Evolutionary conservation across 495 filamentous ascomycete species (phyloP).

Genomic region (Penicillium coffeae): DNA sequence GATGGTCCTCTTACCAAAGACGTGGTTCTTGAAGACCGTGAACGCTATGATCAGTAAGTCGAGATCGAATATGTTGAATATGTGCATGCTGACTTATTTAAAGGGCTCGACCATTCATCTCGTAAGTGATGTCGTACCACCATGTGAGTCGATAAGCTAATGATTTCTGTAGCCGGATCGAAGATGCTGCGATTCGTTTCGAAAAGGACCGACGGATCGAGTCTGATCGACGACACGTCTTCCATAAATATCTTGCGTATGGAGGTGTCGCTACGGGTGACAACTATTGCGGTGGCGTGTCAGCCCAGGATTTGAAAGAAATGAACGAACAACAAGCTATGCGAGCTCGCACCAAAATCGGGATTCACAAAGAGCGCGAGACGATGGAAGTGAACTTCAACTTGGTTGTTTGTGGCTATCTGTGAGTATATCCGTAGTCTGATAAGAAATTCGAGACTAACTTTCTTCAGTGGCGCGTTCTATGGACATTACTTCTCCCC

Average conservation of each 20-base stretch:
- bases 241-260: constrained; percentile 74
- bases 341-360: constrained; percentile 27
- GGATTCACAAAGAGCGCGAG: constrained; percentile 20
- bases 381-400: constrained; percentile 80
- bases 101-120: constrained; percentile 34
- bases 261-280: constrained; percentile 71
- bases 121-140: constrained; percentile 26
- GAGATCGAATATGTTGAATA: neutral
- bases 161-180: constrained; percentile 58
- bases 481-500: constrained; percentile 43
- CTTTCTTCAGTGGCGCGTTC: constrained; percentile 38
- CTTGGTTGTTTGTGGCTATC: constrained; percentile 68
- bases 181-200: constrained; percentile 82
- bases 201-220: constrained; percentile 70
- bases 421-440: constrained; percentile 50
- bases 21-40: constrained; percentile 57
- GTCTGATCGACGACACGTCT: constrained; percentile 54
- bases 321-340: constrained; percentile 63
- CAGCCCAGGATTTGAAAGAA: constrained; percentile 46
- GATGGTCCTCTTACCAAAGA: constrained; percentile 73
- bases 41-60: constrained; percentile 46
- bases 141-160: neutral
- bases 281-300: constrained; percentile 64
- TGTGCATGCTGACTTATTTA: constrained; percentile 11
- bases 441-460: constrained; percentile 3